Conservation (phyloP, 164 flowering plant genomes). For the Annona squamosa region DNA sequence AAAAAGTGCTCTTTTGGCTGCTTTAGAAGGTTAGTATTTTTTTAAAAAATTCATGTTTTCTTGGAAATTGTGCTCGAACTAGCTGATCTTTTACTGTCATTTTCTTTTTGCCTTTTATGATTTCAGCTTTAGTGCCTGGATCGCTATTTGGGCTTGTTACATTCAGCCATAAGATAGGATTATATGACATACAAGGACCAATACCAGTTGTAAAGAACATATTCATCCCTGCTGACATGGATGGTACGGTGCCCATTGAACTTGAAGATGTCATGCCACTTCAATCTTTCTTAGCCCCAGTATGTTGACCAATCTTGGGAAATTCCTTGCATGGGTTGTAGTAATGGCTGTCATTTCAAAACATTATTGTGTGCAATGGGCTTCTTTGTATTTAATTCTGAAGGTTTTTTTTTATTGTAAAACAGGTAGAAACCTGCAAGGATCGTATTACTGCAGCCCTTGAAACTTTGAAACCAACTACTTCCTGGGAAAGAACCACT, state of each 20-base stretch:
- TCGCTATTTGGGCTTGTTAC: slow-evolving; percentile 92
- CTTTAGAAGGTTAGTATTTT: slow-evolving; percentile 68
- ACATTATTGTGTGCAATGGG: neutral
- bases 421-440: slow-evolving; percentile 92
- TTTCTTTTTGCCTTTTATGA: slow-evolving; percentile 1
- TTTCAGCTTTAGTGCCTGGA: slow-evolving; percentile 83
- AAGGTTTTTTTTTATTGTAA: slow-evolving; percentile 3
- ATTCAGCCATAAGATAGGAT: slow-evolving; percentile 91
- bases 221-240: slow-evolving; percentile 70
- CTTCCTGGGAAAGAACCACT: slow-evolving; percentile 85
- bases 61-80: neutral
- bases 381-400: neutral
- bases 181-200: slow-evolving; percentile 98
- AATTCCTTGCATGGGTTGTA: neutral
- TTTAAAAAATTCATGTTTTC: neutral
- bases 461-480: slow-evolving; percentile 86
- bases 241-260: slow-evolving; percentile 51
- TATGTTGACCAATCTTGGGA: slow-evolving; percentile 29
- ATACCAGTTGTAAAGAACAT: slow-evolving; percentile 90
- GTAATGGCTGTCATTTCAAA: slow-evolving; percentile 1
- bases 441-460: slow-evolving; percentile 86
- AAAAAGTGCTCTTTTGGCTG: slow-evolving; percentile 90
- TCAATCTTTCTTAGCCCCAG: slow-evolving; percentile 89
- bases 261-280: slow-evolving; percentile 97
- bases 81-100: neutral